Conservation (phyloP, 805 yeast genomes). For the Nakazawaea ishiwadae region DNA sequence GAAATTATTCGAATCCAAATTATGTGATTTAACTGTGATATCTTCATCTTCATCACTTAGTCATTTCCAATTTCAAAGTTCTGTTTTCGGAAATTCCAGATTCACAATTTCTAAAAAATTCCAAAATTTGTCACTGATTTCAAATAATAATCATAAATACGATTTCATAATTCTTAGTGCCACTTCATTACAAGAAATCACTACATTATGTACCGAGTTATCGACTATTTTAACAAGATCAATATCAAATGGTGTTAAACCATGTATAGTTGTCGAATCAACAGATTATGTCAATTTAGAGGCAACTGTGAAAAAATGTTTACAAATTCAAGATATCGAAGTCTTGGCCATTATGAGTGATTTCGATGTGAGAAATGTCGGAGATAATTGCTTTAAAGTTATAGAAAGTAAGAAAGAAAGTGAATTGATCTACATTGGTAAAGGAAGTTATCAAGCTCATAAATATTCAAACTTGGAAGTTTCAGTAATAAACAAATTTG, state of each 20-base stretch:
- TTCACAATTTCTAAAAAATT: slow-evolving; percentile 19
- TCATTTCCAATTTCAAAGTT: slow-evolving; percentile 26
- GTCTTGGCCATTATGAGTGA: slow-evolving; percentile 60
- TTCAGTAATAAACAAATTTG: slow-evolving; percentile 30
- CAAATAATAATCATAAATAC: slow-evolving; percentile 5
- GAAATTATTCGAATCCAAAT: slow-evolving; percentile 45
- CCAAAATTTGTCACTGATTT: slow-evolving; percentile 14
- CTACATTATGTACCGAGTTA: slow-evolving; percentile 34
- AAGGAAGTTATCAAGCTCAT: slow-evolving; percentile 34
- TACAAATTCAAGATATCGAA: slow-evolving; percentile 27
- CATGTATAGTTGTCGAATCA: slow-evolving; percentile 60
- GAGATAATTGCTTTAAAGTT: slow-evolving; percentile 28
- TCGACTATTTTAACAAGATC: slow-evolving; percentile 27
- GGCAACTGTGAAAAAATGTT: slow-evolving; percentile 51
- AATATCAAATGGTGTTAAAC: slow-evolving; percentile 23
- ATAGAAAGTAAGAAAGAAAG: slow-evolving; percentile 34
- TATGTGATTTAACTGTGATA: slow-evolving; percentile 37
- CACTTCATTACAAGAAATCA: slow-evolving; percentile 46
- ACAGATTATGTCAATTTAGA: slow-evolving; percentile 71
- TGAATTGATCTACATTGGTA: slow-evolving; percentile 41
- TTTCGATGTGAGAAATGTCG: slow-evolving; percentile 45
- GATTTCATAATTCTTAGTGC: slow-evolving; percentile 46
- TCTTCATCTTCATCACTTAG: background rate
- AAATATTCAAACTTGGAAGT: slow-evolving; percentile 37
- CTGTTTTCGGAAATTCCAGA: slow-evolving; percentile 28